Base-by-base conservation (phyloP, 306 rosid species). In the Mimosa bimucronata region DNA sequence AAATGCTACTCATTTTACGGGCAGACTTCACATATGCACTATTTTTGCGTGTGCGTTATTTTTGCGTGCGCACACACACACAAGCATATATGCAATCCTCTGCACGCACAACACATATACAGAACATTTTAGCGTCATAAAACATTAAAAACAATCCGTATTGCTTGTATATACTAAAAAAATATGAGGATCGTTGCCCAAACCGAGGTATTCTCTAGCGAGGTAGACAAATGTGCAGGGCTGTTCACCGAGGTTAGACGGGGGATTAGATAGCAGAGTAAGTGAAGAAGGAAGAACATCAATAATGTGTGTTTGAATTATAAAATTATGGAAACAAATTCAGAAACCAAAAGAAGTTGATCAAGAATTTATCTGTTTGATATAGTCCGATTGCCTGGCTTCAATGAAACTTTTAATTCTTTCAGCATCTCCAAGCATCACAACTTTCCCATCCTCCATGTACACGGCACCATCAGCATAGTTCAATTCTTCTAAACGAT, bases 381-480 rank as follows among this genome's bases (percentile, higher is more conserved):
- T 84, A 81, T 93, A 93, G 62, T 88, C 88, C n/a, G 94, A 87
- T 83, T 93, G 97, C 83, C 87, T 87, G 31, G 80, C 66, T 82
- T 81, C 83, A 81, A 91, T 91, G 86, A 89, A 91, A 77, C 80
- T 83, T 82, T 62, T 81, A 65, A 91, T 76, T 81, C 75, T 88
- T 26, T 88, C 40, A 0, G 83, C 91, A 77, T 88, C 90, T 37
- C 97, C 97, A 52, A 82, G 87, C 89, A 68, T 77, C 53, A 87
- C 87, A 67, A 93, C 91, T 81, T 83, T 81, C 81, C 97, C 97
- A 13, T 89, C 91, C 77, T 93, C 97, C 97, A 93, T 91, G 86
- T 91, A 93, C 71, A 93, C 80, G 78, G 94, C 97, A 58, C 97
- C 97, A 80, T 93, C 97, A 16, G 97, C 97, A 83, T 88, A 83